Conservation (phyloP, 2,329 filamentous ascomycete genomes). For the Pseudogymnoascus destructans region DNA sequence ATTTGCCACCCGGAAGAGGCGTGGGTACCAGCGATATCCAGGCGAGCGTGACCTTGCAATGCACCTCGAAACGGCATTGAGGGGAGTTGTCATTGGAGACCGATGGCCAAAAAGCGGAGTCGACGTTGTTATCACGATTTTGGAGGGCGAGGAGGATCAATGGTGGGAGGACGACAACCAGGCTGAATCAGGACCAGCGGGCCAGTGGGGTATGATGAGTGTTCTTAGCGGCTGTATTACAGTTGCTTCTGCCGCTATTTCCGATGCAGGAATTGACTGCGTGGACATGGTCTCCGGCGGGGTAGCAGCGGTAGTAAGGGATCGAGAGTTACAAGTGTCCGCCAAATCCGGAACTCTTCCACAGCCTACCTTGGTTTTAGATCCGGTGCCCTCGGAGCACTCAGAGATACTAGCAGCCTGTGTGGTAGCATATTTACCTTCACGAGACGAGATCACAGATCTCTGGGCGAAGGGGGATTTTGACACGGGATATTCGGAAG, state of each 20-base stretch:
- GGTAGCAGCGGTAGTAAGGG: conserved; percentile 63
- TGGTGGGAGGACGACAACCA: conserved; percentile 46
- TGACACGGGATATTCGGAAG: conserved; percentile 30
- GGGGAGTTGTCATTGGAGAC: conserved; percentile 82
- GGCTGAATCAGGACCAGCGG: conserved; percentile 37
- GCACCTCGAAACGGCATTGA: conserved; percentile 80
- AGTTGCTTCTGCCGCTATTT: conserved; percentile 81
- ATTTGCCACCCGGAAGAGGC: conserved; percentile 71
- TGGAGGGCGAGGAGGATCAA: conserved; percentile 81
- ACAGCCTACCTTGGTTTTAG: conserved; percentile 47
- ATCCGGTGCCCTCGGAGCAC: conserved; percentile 74
- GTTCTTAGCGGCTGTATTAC: conserved; percentile 86
- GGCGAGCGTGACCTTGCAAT: conserved; percentile 81
- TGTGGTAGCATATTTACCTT: conserved; percentile 79
- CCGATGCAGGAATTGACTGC: conserved; percentile 91
- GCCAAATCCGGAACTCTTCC: conserved; percentile 18
- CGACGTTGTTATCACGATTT: conserved; percentile 84
- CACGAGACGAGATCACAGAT: conserved; percentile 82
- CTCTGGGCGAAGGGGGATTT: conserved; percentile 79
- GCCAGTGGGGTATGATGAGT: conserved; percentile 81
- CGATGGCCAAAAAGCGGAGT: conserved; percentile 97
- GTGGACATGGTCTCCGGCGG: conserved; percentile 83
- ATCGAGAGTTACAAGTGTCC: conserved; percentile 22
- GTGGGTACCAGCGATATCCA: conserved; percentile 75
- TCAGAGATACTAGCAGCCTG: conserved; percentile 66